Evolutionary conservation across 192 early-diverging fungal genomes (phyloP).

Genomic region (Coemansia aciculifera): DNA sequence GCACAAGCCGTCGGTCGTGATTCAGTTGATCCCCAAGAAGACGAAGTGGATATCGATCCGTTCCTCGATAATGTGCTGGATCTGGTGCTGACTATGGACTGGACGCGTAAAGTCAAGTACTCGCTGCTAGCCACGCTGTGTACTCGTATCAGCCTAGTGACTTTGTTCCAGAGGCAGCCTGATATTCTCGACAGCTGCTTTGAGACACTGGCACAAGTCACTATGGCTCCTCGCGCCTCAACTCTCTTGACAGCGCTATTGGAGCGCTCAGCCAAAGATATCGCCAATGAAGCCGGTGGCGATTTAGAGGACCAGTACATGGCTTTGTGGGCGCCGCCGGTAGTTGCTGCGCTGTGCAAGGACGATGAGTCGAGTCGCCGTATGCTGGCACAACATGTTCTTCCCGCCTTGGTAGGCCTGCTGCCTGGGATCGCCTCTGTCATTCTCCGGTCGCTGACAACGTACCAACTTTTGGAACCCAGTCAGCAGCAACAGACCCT

Average conservation of each 20-base stretch:
- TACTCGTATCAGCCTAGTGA: slow-evolving; percentile 46
- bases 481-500: neutral
- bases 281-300: neutral
- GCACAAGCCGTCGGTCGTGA: slow-evolving; percentile 25
- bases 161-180: slow-evolving; percentile 58
- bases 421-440: slow-evolving; percentile 26
- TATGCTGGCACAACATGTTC: slow-evolving; percentile 42
- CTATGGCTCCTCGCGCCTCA: slow-evolving; percentile 56
- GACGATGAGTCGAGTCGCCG: slow-evolving; percentile 50
- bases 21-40: neutral
- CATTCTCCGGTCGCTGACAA: slow-evolving; percentile 23
- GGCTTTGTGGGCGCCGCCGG: slow-evolving; percentile 24
- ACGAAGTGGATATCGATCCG: slow-evolving; percentile 12
- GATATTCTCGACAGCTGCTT: slow-evolving; percentile 66
- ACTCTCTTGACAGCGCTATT: slow-evolving; percentile 52
- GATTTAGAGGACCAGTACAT: slow-evolving; percentile 28
- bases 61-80: slow-evolving; percentile 64
- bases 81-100: slow-evolving; percentile 72
- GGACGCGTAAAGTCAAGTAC: slow-evolving; percentile 82
- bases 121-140: slow-evolving; percentile 67
- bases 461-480: neutral
- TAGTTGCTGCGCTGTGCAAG: slow-evolving; percentile 37
- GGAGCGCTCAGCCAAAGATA: slow-evolving; percentile 20
- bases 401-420: slow-evolving; percentile 23
- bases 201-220: slow-evolving; percentile 60